Conservation (phyloP, 2,329 filamentous ascomycete genomes). For the Aphanocladium album region DNA sequence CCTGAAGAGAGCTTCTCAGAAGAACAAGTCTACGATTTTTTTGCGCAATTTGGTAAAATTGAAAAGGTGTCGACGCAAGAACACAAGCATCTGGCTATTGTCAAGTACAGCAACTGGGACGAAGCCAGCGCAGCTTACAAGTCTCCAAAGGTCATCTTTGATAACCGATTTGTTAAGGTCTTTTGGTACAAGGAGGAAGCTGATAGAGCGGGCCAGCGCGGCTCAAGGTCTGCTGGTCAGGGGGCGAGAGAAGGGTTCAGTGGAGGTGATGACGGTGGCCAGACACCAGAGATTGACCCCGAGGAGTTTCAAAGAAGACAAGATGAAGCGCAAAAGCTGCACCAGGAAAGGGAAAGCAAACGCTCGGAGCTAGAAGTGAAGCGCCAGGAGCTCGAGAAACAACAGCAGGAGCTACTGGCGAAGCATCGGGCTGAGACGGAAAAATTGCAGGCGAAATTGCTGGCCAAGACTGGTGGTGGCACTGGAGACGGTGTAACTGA, state of each 20-base stretch:
- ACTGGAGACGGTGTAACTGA: conserved; percentile 25
- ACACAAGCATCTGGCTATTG: conserved; percentile 61
- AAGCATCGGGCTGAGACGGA: conserved; percentile 63
- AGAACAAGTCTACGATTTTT: conserved; percentile 61
- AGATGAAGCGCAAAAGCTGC: conserved; percentile 63
- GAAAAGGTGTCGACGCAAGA: conserved; percentile 59
- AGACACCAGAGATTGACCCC: conserved; percentile 55
- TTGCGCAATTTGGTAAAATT: conserved; percentile 66
- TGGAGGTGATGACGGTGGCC: conserved; percentile 15
- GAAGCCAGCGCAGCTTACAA: conserved; percentile 66
- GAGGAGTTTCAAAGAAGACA: conserved; percentile 66
- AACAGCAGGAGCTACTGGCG: conserved; percentile 56
- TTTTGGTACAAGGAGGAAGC: conserved; percentile 65
- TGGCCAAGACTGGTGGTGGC: conserved; percentile 17
- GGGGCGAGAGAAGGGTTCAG: conserved; percentile 4
- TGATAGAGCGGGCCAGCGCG: conserved; percentile 26
- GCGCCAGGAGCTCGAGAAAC: conserved; percentile 59
- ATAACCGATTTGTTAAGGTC: conserved; percentile 81
- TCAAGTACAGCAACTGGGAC: conserved; percentile 63
- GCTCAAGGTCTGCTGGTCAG: conserved; percentile 23
- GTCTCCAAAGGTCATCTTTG: conserved; percentile 76
- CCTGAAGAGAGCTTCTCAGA: conserved; percentile 66
- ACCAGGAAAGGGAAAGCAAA: conserved; percentile 61
- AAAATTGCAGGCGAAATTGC: conserved; percentile 53
- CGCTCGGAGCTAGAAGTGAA: conserved; percentile 58